Base-by-base conservation (phyloP, 108 stramenopile genomes). In the Nitzschia sp. region DNA sequence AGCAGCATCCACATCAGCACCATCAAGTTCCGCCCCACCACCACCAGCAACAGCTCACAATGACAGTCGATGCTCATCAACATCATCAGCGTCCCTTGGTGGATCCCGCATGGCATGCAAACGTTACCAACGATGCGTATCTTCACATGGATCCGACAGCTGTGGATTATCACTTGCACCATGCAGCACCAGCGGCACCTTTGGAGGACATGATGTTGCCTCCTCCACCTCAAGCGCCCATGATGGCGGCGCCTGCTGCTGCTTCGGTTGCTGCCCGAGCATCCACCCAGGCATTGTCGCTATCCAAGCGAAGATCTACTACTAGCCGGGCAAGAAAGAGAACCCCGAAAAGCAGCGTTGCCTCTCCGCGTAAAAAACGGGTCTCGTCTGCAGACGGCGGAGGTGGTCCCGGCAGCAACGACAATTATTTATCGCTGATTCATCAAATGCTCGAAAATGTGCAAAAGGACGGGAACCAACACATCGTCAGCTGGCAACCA, bases 401-500 rank as follows among this genome's bases (percentile, higher is more conserved):
- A 59, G n/a, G n/a, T 15, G 1, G 17, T 32, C 1, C 58, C 30
- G 29, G 28, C 21, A 32, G 57, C 1, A 42, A 62, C 5, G n/a
- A 78, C 58, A 76, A 86, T 9, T 91, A 85, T 59, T 84, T 88
- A 9, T 28, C 84, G 66, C 83, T 78, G 47, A 74, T 92, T 29
- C 89, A 92, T 66, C 66, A 70, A 1, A 78, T 91, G 73, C 84
- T 95, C 2, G 82, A 91, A 42, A 65, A 82, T 46, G 77, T 83
- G 6, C 78, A 74, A 56, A 29, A 21, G 0, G 89, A 89, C 31
- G 79, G 78, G 0, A 48, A 75, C 17, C 81, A 69, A 3, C 72
- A 85, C 46, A 54, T 94, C 51, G 80, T 91, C n/a, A 88, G 86
- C 11, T 94, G 90, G 90, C 76, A 90, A 54, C 59, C 82, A 15